Evolutionary conservation across 208 protist species (phyloP), one percentile per base, ranked within the genome.

Genomic region (Trypanosomatidae sp.): DNA sequence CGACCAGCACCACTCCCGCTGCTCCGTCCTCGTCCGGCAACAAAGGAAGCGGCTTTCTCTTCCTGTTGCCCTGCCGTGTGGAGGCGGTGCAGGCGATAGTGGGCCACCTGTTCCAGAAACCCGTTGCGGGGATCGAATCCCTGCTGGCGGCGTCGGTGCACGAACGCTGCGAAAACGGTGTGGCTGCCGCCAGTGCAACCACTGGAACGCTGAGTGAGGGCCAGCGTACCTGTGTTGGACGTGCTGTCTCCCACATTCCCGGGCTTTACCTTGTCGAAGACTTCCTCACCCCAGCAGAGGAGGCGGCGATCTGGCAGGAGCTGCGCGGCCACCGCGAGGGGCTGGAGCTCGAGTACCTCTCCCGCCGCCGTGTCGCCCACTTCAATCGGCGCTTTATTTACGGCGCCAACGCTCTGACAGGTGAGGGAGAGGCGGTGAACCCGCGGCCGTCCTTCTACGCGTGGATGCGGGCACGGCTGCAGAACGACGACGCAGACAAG

Each of bases 381-480:
- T 95, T 95, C 70, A 95, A 95, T 53, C 83, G 88, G 43, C 75
- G 84, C 62, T 95, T 95, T 74, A 81, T 86, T 49, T 95, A 95
- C 74, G 88, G 87, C 28, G 64, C 80, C 15, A 95, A 95, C 62
- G 44, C 28, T 25, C 64, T 95, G 12, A 90, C 85, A 1, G 58
- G 28, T 1, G 82, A 79, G 41, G 91, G 91, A 0, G 75, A 75
- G n/a, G 79, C 80, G 17, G 85, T 91, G 39, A 89, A 88, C 64
- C 30, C 66, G 17, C 70, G 77, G 3, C 91, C 91, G n/a, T 47
- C 47, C 19, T 95, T 93, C 71, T 95, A 88, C 73, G 60, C 43
- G 1, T 90, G 84, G 84, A 90, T 95, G 88, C 79, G 69, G 0
- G 66, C 56, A 5, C 88, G 91, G 13, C 69, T 95, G 15, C 70